Percentiles rank a stretch among this genome's conserved stretches.
phyloP scores from a whole-genome alignment of 192 early-diverging fungal species.

The Coemansia sp. region DNA sequence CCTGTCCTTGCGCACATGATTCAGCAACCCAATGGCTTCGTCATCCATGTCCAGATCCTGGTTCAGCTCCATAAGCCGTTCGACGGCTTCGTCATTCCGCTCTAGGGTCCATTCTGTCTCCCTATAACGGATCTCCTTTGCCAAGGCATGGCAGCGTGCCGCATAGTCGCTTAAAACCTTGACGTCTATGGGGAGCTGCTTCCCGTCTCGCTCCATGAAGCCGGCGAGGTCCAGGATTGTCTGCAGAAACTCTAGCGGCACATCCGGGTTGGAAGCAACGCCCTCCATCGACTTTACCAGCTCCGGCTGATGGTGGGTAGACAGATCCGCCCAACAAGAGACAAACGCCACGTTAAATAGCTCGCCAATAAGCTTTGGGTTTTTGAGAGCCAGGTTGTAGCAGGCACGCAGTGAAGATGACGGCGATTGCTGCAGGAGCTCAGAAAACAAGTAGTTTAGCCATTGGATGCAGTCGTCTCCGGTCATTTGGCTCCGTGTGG shows the following conservation, averaged over 20 bases:
- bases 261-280: constrained; percentile 74
- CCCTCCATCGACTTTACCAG: constrained; percentile 76
- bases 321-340: constrained; percentile 87
- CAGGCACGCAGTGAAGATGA: constrained; percentile 90
- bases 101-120: constrained; percentile 86
- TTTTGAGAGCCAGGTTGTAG: constrained; percentile 69
- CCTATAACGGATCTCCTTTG: constrained; percentile 95
- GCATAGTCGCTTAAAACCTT: constrained; percentile 84
- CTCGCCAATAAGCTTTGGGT: constrained; percentile 80
- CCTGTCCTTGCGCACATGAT: constrained; percentile 70
- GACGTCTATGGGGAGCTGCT: constrained; percentile 89
- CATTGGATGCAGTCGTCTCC: constrained; percentile 93
- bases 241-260: constrained; percentile 85
- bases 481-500: constrained; percentile 47
- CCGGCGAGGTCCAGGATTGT: constrained; percentile 89
- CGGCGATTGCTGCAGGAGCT: constrained; percentile 91
- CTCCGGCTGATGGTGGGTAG: constrained; percentile 84
- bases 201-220: constrained; percentile 98
- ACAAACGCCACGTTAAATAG: constrained; percentile 96
- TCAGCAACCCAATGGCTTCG: constrained; percentile 90
- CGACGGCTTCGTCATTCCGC: constrained; percentile 75
- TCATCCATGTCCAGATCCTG: constrained; percentile 90
- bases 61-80: constrained; percentile 88
- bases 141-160: constrained; percentile 86
- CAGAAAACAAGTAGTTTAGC: constrained; percentile 86